These are phyloP conservation scores for Penicillium sp. DNA, from an alignment of 2,329 filamentous ascomycete genomes.

Conservation along the genomic window DNA sequence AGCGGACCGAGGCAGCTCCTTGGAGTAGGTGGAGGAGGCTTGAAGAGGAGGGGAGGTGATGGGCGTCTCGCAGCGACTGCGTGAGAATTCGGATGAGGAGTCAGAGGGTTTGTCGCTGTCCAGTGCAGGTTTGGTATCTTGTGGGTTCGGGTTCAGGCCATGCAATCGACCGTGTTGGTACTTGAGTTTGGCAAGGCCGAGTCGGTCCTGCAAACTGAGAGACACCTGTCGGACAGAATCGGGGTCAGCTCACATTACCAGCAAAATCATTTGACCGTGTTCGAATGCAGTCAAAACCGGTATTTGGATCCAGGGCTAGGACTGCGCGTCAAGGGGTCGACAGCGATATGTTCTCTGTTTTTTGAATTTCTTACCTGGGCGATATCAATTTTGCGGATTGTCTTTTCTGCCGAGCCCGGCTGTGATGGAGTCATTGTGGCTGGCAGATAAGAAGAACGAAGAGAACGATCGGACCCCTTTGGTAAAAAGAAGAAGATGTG, in stretches of 20 bases:
- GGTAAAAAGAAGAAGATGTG: neutral
- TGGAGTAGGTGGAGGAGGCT: constrained; percentile 76
- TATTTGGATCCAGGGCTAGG: neutral
- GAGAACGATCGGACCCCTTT: neutral
- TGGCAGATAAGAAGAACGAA: constrained; percentile 12
- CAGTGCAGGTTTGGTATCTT: constrained; percentile 64
- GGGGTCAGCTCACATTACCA: constrained; percentile 3
- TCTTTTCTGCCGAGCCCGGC: constrained; percentile 36
- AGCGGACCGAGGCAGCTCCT: constrained; percentile 63
- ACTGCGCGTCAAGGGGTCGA: neutral
- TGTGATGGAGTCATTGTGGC: constrained; percentile 33
- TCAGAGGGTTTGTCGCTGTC: constrained; percentile 75
- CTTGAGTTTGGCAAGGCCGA: constrained; percentile 95
- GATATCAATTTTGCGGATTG: constrained; percentile 43
- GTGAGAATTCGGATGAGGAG: constrained; percentile 79
- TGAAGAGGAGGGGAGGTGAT: constrained; percentile 83
- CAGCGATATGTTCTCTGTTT: neutral
- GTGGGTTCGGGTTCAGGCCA: constrained; percentile 69
- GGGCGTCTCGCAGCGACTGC: constrained; percentile 47
- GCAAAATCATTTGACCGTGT: neutral
- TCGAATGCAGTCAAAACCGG: neutral
- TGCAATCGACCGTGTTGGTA: constrained; percentile 94
- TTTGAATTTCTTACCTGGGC: constrained; percentile 34
- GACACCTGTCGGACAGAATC: constrained; percentile 64
- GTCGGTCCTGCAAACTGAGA: constrained; percentile 82